Evolutionary conservation across 2,329 filamentous ascomycete species (phyloP).

Genomic region (Penicillium carneum): DNA sequence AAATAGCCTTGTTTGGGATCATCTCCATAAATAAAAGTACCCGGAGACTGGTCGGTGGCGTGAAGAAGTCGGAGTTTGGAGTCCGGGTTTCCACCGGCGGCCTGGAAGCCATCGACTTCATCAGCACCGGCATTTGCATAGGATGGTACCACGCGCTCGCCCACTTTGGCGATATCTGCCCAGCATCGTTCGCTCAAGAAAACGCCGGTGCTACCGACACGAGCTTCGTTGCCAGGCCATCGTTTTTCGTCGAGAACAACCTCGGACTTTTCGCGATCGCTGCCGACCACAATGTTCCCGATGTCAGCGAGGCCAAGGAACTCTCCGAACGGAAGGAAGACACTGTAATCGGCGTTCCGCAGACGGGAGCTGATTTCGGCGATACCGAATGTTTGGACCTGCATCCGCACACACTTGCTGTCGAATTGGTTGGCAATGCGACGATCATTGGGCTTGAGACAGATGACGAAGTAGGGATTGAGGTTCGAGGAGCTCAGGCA

Average conservation of each 20-base stretch:
- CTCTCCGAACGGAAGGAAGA: constrained; percentile 94
- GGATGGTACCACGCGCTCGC: constrained; percentile 65
- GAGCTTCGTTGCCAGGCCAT: constrained; percentile 91
- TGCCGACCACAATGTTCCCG: constrained; percentile 85
- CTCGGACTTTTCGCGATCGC: constrained; percentile 89
- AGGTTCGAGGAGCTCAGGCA: constrained; percentile 81
- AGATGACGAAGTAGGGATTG: constrained; percentile 96
- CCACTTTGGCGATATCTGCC: constrained; percentile 83
- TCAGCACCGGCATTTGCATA: constrained; percentile 66
- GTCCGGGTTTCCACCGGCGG: constrained; percentile 56
- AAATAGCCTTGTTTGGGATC: constrained; percentile 86
- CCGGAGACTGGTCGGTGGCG: constrained; percentile 58
- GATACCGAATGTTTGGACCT: constrained; percentile 94
- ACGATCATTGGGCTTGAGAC: constrained; percentile 93
- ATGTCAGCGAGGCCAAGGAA: constrained; percentile 88
- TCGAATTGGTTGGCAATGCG: constrained; percentile 98
- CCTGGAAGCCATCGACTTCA: constrained; percentile 66
- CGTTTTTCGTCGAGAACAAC: constrained; percentile 88
- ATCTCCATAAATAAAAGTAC: constrained; percentile 70
- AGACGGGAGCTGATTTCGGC: constrained; percentile 95
- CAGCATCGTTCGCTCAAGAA: constrained; percentile 96
- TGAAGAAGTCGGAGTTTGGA: constrained; percentile 64
- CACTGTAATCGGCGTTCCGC: constrained; percentile 89
- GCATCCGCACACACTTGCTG: constrained; percentile 94
- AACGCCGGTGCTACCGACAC: constrained; percentile 87